Conservation (phyloP, 2,329 filamentous ascomycete species). For the Ascochyta pisi region DNA sequence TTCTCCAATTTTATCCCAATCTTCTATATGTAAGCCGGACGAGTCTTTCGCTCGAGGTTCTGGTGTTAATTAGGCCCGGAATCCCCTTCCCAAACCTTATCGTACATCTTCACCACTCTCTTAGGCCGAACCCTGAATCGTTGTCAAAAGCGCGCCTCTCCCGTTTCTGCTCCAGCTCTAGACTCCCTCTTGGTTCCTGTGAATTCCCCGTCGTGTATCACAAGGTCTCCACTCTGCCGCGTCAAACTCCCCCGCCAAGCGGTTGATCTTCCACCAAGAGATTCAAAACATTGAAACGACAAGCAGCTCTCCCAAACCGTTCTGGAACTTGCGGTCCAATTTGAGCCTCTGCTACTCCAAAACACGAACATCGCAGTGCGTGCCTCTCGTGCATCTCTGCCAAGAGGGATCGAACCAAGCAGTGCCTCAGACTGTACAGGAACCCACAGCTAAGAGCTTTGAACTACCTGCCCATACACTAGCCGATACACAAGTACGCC, state of each 20-base stretch:
- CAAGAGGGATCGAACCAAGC: conserved; percentile 36
- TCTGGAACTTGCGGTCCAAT: conserved; percentile 26
- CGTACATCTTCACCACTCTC: conserved; percentile 14
- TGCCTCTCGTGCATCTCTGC: conserved; percentile 24
- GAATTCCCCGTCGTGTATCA: conserved; percentile 24
- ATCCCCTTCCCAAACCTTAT: conserved; percentile 16
- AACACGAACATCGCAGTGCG: conserved; percentile 27
- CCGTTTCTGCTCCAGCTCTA: conserved; percentile 17
- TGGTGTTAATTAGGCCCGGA: conserved; percentile 27
- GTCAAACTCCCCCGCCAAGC: conserved; percentile 36
- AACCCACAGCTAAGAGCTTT: conserved; percentile 32
- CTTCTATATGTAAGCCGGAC: conserved; percentile 23
- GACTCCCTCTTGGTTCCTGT: conserved; percentile 12
- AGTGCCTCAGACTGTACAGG: conserved; percentile 19
- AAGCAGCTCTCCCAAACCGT: conserved; percentile 29
- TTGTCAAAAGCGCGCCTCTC: conserved; percentile 16
- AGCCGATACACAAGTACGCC: conserved; percentile 29
- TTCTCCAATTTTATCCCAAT: conserved; percentile 26
- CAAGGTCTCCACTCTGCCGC: conserved; percentile 39
- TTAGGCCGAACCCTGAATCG: conserved; percentile 11
- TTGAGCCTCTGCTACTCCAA: conserved; percentile 15
- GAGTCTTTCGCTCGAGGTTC: conserved; percentile 20
- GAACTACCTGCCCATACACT: conserved; percentile 30
- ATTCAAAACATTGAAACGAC: conserved; percentile 34
- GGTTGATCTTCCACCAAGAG: conserved; percentile 30